Percentiles rank a stretch among this genome's conserved stretches.
Evolutionary conservation across 768 basidiomycete genomes (phyloP).

Genomic region (Trametes villosa): DNA sequence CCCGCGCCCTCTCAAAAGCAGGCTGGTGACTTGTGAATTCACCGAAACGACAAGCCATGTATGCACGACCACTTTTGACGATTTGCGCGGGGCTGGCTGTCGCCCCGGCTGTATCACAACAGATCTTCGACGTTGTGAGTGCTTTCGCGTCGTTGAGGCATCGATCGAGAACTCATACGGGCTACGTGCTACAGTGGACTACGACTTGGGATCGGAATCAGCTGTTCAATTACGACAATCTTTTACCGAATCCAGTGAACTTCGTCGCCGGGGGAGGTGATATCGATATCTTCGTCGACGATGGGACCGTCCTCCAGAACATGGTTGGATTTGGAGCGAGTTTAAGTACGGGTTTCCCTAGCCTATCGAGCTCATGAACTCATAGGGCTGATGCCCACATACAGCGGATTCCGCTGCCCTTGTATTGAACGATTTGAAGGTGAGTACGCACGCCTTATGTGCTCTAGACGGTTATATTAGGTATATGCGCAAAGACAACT

Average conservation of each 20-base stretch:
- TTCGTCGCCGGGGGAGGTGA: conserved; percentile 62
- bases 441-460: conserved; percentile 24
- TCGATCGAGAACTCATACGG: background rate
- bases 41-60: background rate
- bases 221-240: conserved; percentile 56
- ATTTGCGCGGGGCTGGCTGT: background rate
- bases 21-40: too few relatives aligned
- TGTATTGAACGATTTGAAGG: conserved; percentile 68
- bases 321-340: conserved; percentile 71
- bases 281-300: conserved; percentile 67
- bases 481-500: background rate
- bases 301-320: conserved; percentile 57
- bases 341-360: conserved; percentile 49
- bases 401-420: conserved; percentile 75
- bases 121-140: conserved; percentile 36
- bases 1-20: too few relatives aligned
- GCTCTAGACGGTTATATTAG: background rate
- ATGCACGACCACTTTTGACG: too few relatives aligned
- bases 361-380: too few relatives aligned
- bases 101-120: conserved; percentile 24
- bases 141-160: background rate
- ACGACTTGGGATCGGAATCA: conserved; percentile 43
- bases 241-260: conserved; percentile 48
- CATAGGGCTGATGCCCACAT: background rate
- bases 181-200: conserved; percentile 26